Evolutionary conservation across 2,329 filamentous ascomycete genomes (phyloP), one percentile per base, ranked within the genome.

Genomic region (Aspergillus novofumigatus): DNA sequence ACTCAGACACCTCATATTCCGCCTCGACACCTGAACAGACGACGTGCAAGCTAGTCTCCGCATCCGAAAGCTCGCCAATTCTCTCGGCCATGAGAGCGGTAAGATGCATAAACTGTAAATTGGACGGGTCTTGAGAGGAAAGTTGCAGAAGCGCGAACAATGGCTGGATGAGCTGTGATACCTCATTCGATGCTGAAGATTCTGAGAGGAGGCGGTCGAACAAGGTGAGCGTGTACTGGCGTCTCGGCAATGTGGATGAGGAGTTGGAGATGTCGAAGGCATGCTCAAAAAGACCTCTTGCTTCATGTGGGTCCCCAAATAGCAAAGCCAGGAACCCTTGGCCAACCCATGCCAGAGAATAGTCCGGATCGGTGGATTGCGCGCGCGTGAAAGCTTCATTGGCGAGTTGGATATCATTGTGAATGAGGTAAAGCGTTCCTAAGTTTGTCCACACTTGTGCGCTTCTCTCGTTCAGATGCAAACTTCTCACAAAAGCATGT

Each of bases 331-430:
- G 82, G 26, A 96, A 82, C 0, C 91, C 93, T 74, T 97, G 93
- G 1, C 94, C 94, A 7, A 97, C 79, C 95, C 94, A 99, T 17
- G 92, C 93, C 67, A 93, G 86, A 0, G 92, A 87, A 69, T 93
- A 96, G 62, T 97, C 93, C 0, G 95, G 94, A 70, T 99, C 95
- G 3, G 90, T 90, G 1, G 92, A 96, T 72, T 99, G 94, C 3
- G 92, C 91, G 60, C 91, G 84, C 1, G 91, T 92, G 71, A 97
- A 97, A 0, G 91, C 88, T 63, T 92, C 86, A 66, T 96, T 95
- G 5, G 94, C 92, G n/a, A 97, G 81, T 67, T 92, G 83, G 21
- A 86, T 74, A 66, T 99, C 94, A 56, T 89, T 89, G 62, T 96
- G 89, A 4, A 96, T 74, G 17, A 97, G 80, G 57, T 94, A 96